Evolutionary conservation across 2,329 filamentous ascomycete genomes (phyloP).

Genomic region (Monilinia laxa): DNA sequence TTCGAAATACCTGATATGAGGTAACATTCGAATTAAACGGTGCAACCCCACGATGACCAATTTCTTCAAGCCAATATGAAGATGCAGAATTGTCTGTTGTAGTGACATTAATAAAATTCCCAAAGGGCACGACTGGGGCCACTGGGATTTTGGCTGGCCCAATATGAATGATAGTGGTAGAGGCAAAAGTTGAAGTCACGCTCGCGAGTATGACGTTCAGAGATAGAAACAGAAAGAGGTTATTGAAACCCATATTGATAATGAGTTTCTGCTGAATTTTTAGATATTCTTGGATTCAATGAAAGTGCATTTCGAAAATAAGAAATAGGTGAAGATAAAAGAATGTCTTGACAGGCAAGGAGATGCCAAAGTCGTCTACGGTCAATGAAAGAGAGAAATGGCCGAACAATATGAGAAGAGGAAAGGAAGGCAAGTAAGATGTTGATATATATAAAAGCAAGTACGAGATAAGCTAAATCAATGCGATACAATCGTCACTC

Average conservation of each 20-base stretch:
- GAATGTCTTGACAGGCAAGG: not conserved
- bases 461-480: not conserved
- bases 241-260: not conserved
- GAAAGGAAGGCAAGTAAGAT: not conserved
- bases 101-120: not conserved
- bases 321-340: not conserved
- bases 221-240: constrained; percentile 4
- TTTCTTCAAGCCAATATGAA: constrained; percentile 31
- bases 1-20: constrained; percentile 30
- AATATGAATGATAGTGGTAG: not conserved
- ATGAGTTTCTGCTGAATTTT: not conserved
- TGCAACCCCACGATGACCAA: constrained; percentile 29
- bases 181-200: not conserved
- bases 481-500: constrained; percentile 4
- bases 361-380: not conserved
- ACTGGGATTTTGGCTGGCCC: not conserved
- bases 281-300: not conserved
- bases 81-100: not conserved
- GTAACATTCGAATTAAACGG: constrained; percentile 24
- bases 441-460: constrained; percentile 15
- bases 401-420: not conserved
- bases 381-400: not conserved
- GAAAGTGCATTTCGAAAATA: constrained; percentile 3
- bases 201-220: not conserved
- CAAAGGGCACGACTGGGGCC: not conserved